phyloP scores from a whole-genome alignment of 306 rosid genomes.

The Trifolium dubium region DNA sequence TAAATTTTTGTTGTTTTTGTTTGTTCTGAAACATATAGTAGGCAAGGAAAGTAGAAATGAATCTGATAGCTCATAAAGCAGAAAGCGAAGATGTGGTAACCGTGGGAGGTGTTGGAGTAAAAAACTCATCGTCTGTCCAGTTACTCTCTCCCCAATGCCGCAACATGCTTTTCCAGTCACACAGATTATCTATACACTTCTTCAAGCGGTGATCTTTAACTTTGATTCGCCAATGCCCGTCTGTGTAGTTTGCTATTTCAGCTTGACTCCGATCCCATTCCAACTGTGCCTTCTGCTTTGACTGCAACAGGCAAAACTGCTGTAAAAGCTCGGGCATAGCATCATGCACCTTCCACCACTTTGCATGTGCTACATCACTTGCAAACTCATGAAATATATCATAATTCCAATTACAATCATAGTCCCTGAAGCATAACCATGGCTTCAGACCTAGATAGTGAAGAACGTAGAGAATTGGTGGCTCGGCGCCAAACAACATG shows the following conservation, averaged over 20 bases:
- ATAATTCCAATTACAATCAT: slow-evolving; percentile 89
- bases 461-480: slow-evolving; percentile 81
- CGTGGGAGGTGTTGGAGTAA: slow-evolving; percentile 63
- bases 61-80: slow-evolving; percentile 33
- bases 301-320: slow-evolving; percentile 72
- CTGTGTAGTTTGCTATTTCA: slow-evolving; percentile 68
- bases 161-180: slow-evolving; percentile 88
- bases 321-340: slow-evolving; percentile 84
- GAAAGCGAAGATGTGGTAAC: slow-evolving; percentile 47
- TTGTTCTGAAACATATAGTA: not conserved
- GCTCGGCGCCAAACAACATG: slow-evolving; percentile 74
- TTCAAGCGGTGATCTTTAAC: slow-evolving; percentile 66
- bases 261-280: slow-evolving; percentile 91
- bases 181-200: slow-evolving; percentile 73
- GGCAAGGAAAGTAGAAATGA: slow-evolving; percentile 17
- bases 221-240: slow-evolving; percentile 81
- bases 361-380: slow-evolving; percentile 84
- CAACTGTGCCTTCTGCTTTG: slow-evolving; percentile 91
- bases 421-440: slow-evolving; percentile 89
- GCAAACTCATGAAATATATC: slow-evolving; percentile 88
- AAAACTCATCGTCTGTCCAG: slow-evolving; percentile 75
- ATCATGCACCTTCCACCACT: slow-evolving; percentile 94
- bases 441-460: slow-evolving; percentile 91
- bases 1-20: not conserved
- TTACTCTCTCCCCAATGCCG: slow-evolving; percentile 97